Evolutionary conservation across 148 eudicot genomes (phyloP).

Genomic region (Rhododendron simsii): DNA sequence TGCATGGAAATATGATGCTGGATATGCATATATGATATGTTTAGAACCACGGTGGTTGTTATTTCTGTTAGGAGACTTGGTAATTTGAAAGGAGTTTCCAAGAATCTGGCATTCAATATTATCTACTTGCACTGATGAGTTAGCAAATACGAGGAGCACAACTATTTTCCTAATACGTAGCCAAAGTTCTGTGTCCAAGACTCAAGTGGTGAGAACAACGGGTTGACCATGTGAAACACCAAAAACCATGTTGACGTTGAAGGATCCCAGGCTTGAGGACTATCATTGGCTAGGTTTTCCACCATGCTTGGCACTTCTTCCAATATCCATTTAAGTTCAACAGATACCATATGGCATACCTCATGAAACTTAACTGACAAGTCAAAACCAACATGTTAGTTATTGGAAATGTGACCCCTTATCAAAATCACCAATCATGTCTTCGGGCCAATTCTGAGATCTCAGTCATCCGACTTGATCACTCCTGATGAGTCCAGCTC

Average conservation of each 20-base stretch:
- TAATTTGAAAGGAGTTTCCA: neutral
- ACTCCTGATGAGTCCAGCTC: neutral
- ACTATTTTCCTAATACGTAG: neutral
- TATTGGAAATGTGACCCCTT: neutral
- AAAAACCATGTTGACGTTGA: neutral
- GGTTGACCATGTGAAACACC: neutral
- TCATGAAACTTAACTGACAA: constrained; percentile 1
- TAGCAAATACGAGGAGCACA: neutral
- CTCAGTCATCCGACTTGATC: neutral
- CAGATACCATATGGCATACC: neutral
- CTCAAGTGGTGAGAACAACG: neutral
- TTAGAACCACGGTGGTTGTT: neutral
- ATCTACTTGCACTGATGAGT: neutral
- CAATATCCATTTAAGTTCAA: neutral
- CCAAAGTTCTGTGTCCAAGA: neutral
- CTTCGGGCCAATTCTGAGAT: neutral
- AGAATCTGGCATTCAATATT: neutral
- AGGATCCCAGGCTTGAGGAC: neutral
- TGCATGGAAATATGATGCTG: neutral
- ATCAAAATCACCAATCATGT: constrained; percentile 3
- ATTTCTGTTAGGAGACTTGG: neutral
- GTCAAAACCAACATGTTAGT: neutral
- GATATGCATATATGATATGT: neutral
- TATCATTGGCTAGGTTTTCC: neutral
- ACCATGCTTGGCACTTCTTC: neutral